A percentile compares a stretch with the other conserved stretches of the same genome.
Evolutionary conservation across 495 filamentous ascomycete genomes (phyloP).

Genomic region (Margaritispora aquatica): DNA sequence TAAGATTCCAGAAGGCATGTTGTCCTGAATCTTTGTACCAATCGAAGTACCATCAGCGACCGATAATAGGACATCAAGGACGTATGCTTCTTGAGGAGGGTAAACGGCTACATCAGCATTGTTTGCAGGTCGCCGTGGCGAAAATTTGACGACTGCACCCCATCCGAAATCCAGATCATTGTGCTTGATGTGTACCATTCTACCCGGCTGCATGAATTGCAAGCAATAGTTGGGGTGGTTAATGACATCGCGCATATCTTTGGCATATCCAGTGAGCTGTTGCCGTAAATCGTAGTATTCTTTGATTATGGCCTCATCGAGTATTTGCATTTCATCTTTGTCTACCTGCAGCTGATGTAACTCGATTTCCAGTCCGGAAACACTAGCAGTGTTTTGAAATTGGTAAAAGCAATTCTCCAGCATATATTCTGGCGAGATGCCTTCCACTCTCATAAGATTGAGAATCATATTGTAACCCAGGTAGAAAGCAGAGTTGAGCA

Average conservation of each 20-base stretch:
- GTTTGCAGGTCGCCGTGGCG: slow-evolving; percentile 52
- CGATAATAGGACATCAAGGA: slow-evolving; percentile 77
- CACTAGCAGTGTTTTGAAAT: slow-evolving; percentile 88
- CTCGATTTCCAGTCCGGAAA: slow-evolving; percentile 75
- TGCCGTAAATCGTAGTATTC: slow-evolving; percentile 87
- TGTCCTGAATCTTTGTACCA: slow-evolving; percentile 50
- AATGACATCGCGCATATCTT: slow-evolving; percentile 82
- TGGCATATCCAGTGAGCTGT: slow-evolving; percentile 71
- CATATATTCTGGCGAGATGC: slow-evolving; percentile 96
- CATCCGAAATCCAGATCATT: slow-evolving; percentile 82
- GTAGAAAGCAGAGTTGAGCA: slow-evolving; percentile 95
- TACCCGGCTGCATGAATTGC: slow-evolving; percentile 73
- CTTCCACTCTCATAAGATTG: slow-evolving; percentile 91
- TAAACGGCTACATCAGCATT: slow-evolving; percentile 56
- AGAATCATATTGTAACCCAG: slow-evolving; percentile 99
- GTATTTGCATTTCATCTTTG: slow-evolving; percentile 63
- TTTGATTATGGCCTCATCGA: slow-evolving; percentile 78
- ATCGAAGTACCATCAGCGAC: slow-evolving; percentile 54
- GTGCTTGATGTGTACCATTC: slow-evolving; percentile 76
- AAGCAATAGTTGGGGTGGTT: slow-evolving; percentile 82
- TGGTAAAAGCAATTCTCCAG: slow-evolving; percentile 94
- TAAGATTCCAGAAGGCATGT: slow-evolving; percentile 55
- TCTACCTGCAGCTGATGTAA: slow-evolving; percentile 67
- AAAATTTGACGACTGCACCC: slow-evolving; percentile 76
- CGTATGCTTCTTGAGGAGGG: slow-evolving; percentile 62